A percentile compares a stretch with the other conserved stretches of the same genome.
Conservation (phyloP, 2,329 filamentous ascomycete species). For the Botryotinia narcissicola region DNA sequence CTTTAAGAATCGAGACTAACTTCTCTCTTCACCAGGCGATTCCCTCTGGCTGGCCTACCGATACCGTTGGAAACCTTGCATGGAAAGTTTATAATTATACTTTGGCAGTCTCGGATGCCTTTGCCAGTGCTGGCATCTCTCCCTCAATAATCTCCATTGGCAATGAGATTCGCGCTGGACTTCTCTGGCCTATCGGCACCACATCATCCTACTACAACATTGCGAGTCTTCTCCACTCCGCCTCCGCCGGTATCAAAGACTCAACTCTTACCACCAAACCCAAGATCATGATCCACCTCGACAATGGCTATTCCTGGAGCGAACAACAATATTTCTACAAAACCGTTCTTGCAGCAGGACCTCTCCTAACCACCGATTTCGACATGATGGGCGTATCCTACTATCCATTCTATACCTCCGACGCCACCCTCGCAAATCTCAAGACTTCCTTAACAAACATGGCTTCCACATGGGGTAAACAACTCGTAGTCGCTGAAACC, state of each 20-base stretch:
- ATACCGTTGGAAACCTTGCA: conserved; percentile 54
- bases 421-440: conserved; percentile 58
- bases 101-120: conserved; percentile 57
- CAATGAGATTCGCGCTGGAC: conserved; percentile 67
- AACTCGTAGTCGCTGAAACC: conserved; percentile 66
- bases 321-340: conserved; percentile 62
- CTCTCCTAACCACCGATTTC: conserved; percentile 54
- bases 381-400: conserved; percentile 72
- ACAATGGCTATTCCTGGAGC: conserved; percentile 72
- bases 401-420: conserved; percentile 67
- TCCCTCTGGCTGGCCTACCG: conserved; percentile 62
- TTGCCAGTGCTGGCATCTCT: conserved; percentile 53
- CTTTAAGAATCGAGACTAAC: not conserved
- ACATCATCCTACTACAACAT: conserved; percentile 58
- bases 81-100: conserved; percentile 70
- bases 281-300: conserved; percentile 71
- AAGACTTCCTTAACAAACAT: conserved; percentile 56
- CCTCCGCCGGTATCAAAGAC: conserved; percentile 62
- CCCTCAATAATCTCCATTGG: conserved; percentile 67
- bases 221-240: conserved; percentile 62
- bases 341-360: conserved; percentile 51
- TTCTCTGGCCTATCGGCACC: conserved; percentile 64
- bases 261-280: conserved; percentile 55
- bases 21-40: conserved; percentile 41
- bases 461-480: conserved; percentile 60